Conservation (phyloP, 1,139 yeast species). For the Sugiyamaella pinicola region DNA sequence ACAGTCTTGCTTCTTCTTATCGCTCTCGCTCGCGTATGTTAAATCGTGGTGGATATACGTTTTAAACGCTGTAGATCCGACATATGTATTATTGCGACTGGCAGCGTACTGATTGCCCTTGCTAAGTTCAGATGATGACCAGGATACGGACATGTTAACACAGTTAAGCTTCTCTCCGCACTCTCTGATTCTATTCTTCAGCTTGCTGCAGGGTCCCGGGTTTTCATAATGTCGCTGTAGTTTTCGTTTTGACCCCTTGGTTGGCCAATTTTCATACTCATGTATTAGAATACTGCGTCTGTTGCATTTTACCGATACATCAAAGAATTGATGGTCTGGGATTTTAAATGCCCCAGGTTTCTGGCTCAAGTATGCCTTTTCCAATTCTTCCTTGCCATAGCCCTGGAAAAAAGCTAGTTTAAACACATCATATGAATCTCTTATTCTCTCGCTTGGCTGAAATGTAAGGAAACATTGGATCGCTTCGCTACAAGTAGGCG, state of each 20-base stretch:
- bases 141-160: not conserved
- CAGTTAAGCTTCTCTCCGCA: slow-evolving; percentile 9
- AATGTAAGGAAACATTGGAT: slow-evolving; percentile 31
- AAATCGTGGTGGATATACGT: slow-evolving; percentile 4
- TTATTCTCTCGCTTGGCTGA: slow-evolving; percentile 30
- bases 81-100: not conserved
- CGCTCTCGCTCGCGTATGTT: not conserved
- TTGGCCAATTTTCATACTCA: slow-evolving; percentile 8
- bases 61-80: not conserved
- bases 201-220: not conserved
- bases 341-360: slow-evolving; percentile 13
- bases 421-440: slow-evolving; percentile 28
- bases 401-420: slow-evolving; percentile 29
- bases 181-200: slow-evolving; percentile 2
- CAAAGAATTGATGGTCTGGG: slow-evolving; percentile 9
- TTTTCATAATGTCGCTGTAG: not conserved
- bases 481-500: slow-evolving; percentile 33
- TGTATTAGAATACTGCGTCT: not conserved
- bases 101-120: not conserved
- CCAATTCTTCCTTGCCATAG: slow-evolving; percentile 22
- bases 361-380: slow-evolving; percentile 15
- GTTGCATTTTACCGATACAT: slow-evolving; percentile 1
- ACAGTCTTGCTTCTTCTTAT: not conserved
- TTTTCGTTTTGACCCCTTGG: not conserved
- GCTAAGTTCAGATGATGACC: not conserved